Evolutionary conservation across 306 rosid genomes (phyloP).

Genomic region (Gynostemma pentaphyllum): DNA sequence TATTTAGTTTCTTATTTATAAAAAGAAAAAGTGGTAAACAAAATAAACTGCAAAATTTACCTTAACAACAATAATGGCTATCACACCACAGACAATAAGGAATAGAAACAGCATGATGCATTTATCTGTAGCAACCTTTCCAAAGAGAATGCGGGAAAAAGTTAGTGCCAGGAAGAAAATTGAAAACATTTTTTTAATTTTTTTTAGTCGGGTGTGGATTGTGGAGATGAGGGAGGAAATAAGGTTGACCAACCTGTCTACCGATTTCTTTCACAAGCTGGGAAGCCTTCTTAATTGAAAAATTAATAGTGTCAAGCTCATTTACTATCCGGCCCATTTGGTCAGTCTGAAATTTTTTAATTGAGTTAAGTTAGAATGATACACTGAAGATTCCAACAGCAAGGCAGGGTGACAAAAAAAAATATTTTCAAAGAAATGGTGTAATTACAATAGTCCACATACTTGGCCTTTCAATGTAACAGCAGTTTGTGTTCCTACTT

Average conservation of each 20-base stretch:
- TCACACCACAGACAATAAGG: slow-evolving; percentile 83
- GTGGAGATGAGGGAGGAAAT: background rate
- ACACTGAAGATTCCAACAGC: background rate
- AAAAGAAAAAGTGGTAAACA: too few species aligned
- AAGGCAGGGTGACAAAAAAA: background rate
- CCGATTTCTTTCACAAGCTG: slow-evolving; percentile 99
- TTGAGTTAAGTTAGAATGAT: background rate
- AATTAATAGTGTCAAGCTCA: slow-evolving; percentile 94
- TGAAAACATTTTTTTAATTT: background rate
- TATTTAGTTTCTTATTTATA: too few species aligned
- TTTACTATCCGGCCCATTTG: slow-evolving; percentile 99
- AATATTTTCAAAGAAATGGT: background rate
- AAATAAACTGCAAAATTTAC: slow-evolving; percentile 26
- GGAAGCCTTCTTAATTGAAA: slow-evolving; percentile 95
- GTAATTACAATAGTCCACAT: slow-evolving; percentile 26
- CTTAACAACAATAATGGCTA: slow-evolving; percentile 94
- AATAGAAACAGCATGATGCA: slow-evolving; percentile 93
- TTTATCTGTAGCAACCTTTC: slow-evolving; percentile 96
- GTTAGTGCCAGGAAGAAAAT: slow-evolving; percentile 5
- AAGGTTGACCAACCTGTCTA: slow-evolving; percentile 59
- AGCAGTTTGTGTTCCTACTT: slow-evolving; percentile 97
- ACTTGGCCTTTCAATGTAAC: slow-evolving; percentile 86
- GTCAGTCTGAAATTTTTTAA: slow-evolving; percentile 55
- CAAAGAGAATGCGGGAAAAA: background rate
- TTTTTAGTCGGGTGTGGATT: background rate